These are phyloP conservation scores for Mycena filopes DNA, from an alignment of 768 basidiomycete species.

Conservation along the genomic window DNA sequence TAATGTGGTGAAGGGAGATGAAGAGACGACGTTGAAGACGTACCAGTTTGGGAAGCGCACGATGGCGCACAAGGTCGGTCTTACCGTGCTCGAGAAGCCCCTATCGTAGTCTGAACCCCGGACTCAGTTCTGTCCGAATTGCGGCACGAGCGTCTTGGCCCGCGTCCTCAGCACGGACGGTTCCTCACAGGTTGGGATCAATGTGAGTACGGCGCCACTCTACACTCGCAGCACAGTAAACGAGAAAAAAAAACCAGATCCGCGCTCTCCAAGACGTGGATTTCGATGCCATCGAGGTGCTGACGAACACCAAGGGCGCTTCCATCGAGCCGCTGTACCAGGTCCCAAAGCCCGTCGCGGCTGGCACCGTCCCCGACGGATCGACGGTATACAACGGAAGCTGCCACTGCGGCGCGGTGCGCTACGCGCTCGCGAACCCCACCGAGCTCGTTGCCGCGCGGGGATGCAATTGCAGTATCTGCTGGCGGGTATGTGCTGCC, in stretches of 20 bases:
- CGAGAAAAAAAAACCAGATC: neutral
- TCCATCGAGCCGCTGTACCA: neutral
- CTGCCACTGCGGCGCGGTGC: constrained; percentile 32
- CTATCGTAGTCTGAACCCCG: neutral
- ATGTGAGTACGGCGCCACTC: neutral
- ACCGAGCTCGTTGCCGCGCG: constrained; percentile 1
- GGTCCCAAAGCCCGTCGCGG: constrained; percentile 7
- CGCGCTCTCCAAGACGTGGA: constrained; percentile 17
- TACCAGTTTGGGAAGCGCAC: constrained; percentile 23
- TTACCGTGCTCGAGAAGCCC: neutral
- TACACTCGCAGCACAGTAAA: neutral
- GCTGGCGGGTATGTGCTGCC: constrained; percentile 6
- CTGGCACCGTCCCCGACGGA: neutral
- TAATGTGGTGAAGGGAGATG: constrained; percentile 23
- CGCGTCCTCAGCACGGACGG: neutral
- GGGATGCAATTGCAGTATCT: constrained; percentile 31
- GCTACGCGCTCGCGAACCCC: constrained; percentile 5
- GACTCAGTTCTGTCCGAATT: constrained; percentile 26
- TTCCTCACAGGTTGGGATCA: neutral
- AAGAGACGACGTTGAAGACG: constrained; percentile 18
- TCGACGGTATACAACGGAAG: constrained; percentile 19
- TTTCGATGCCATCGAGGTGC: neutral
- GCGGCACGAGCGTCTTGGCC: constrained; percentile 23
- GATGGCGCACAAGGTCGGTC: constrained; percentile 24
- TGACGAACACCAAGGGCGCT: neutral